Base-by-base conservation (phyloP, 176 grass and related monocot species). In the Stipa capillata region DNA sequence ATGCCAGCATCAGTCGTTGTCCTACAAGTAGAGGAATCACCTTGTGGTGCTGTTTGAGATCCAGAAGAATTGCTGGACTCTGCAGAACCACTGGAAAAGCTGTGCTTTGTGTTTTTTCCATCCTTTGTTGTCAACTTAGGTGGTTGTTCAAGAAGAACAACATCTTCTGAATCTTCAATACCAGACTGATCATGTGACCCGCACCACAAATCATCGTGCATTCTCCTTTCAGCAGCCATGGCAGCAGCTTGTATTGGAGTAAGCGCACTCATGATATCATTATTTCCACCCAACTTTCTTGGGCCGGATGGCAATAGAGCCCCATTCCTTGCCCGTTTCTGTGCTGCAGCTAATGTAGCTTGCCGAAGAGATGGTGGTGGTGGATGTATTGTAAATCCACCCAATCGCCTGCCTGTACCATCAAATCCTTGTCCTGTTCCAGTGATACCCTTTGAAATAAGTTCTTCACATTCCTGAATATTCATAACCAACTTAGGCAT, bases 121-220 rank as follows among this genome's bases (percentile, higher is more conserved):
- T 69, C 68, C 44, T 23, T 53, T 73, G 63, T 13, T 48, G 63
- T 44, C 70, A 70, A 75, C 12, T 69, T 89, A 69, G 72, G 72
- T 14, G 56, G 16, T 47, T 65, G 63, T 61, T 82, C n/a, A 72
- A 89, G 70, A 62, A 81, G 62, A 85, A 80, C 44, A 14, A 60
- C 60, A 24, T 82, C 82, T 17, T 85, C 82, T 3, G 87, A 85
- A 85, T 85, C 77, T 82, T 81, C 82, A 34, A 77, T 64, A 12
- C 17, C 87, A 82, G 78, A 77, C 65, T 48, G 82, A 55, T 89
- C 78, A 35, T 81, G 71, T 1, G 96, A 99, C 48, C 83, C 96
- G 52, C 96, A 99, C 96, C 96, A 99, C 66, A 95, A 87, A 92
- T 99, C 96, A 39, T 99, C 96, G 15, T 89, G 81, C 87, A 95